Evolutionary conservation across 1,139 yeast genomes (phyloP).

Genomic region (Pichia inconspicua): DNA sequence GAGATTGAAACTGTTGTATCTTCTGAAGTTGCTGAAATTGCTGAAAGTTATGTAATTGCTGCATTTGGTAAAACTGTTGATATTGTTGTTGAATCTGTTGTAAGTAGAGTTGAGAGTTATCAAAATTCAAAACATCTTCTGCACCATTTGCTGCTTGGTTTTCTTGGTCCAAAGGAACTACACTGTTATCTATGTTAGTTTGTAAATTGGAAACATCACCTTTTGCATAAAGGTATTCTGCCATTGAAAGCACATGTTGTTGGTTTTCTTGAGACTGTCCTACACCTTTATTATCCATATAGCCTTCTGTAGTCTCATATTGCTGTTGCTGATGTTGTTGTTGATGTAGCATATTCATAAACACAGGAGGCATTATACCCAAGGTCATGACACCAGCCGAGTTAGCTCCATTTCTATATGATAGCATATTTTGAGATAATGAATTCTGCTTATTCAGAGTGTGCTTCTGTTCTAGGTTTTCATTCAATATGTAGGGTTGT

Average conservation of each 20-base stretch:
- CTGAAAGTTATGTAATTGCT: constrained; percentile 8
- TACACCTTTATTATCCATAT: not conserved
- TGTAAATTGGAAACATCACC: not conserved
- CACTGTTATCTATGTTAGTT: not conserved
- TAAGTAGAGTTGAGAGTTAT: not conserved
- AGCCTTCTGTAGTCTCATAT: not conserved
- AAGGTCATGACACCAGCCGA: too few species aligned
- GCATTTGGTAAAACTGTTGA: constrained; percentile 9
- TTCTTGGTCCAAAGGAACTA: not conserved
- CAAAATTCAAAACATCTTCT: not conserved
- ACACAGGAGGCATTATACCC: not conserved
- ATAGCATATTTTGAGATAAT: not conserved
- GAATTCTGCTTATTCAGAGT: not conserved
- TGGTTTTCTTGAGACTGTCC: not conserved
- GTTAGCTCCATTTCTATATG: not conserved
- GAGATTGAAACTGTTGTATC: constrained; percentile 4
- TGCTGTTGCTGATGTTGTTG: not conserved
- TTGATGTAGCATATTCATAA: not conserved
- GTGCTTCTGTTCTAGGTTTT: too few species aligned
- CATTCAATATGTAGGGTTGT: too few species aligned
- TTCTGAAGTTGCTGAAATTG: constrained; percentile 6
- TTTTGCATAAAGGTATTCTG: not conserved
- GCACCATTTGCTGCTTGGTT: not conserved
- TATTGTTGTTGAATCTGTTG: constrained; percentile 3
- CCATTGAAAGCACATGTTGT: not conserved